phyloP scores from a whole-genome alignment of 2,329 filamentous ascomycete species.

The Cladorrhinum sp. region DNA sequence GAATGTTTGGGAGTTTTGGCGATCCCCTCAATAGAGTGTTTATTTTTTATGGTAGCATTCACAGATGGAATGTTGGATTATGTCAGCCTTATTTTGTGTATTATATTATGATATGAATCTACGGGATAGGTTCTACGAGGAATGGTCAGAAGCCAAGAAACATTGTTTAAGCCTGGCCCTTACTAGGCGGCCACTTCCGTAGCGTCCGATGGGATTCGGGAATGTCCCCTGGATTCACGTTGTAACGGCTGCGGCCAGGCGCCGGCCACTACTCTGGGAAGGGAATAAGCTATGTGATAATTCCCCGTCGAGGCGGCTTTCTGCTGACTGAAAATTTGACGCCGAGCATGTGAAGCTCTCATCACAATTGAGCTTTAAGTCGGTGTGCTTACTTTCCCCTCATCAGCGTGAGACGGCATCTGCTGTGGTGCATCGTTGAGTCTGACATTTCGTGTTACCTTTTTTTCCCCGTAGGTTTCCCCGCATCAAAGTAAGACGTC shows the following conservation, averaged over 20 bases:
- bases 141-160: background rate
- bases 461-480: background rate
- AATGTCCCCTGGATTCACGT: too few relatives aligned
- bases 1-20: background rate
- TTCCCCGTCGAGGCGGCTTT: background rate
- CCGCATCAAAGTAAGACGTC: background rate
- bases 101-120: background rate
- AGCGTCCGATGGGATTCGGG: background rate
- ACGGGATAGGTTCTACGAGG: background rate
- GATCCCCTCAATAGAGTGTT: too few relatives aligned
- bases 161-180: background rate
- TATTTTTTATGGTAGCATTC: too few relatives aligned
- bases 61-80: too few relatives aligned
- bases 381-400: background rate
- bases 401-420: background rate
- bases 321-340: background rate
- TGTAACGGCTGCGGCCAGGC: background rate
- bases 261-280: background rate
- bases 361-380: background rate
- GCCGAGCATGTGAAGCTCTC: background rate
- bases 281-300: background rate
- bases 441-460: background rate
- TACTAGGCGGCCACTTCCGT: background rate
- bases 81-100: background rate
- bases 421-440: background rate